Evolutionary conservation across 2,329 filamentous ascomycete species (phyloP).

Genomic region (Aspergillus chevalieri): DNA sequence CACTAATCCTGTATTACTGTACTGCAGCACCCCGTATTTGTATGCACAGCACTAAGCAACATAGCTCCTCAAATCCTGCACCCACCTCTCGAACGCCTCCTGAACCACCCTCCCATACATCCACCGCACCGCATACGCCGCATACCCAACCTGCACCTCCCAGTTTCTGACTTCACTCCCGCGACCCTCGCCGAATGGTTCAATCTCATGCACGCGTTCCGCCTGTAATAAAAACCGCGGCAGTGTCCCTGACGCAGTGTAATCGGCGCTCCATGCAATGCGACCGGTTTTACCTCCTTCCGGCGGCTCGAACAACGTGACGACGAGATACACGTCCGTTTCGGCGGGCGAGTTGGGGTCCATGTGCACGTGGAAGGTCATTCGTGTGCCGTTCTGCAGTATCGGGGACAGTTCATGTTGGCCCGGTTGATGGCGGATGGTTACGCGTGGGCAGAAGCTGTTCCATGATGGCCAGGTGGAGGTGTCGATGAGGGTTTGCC

Average conservation of each 20-base stretch:
- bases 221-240: slow-evolving; percentile 33
- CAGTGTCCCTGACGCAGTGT: slow-evolving; percentile 22
- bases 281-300: slow-evolving; percentile 14
- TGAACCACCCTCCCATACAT: slow-evolving; percentile 34
- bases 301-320: slow-evolving; percentile 30
- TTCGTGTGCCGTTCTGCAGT: slow-evolving; percentile 35
- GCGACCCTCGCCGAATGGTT: slow-evolving; percentile 15
- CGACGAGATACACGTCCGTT: slow-evolving; percentile 21
- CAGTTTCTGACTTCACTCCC: slow-evolving; percentile 37
- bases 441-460: slow-evolving; percentile 40
- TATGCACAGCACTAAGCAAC: slow-evolving; percentile 9
- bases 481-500: slow-evolving; percentile 39
- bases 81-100: slow-evolving; percentile 37
- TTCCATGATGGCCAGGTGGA: slow-evolving; percentile 46
- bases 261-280: slow-evolving; percentile 26
- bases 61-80: slow-evolving; percentile 35
- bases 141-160: slow-evolving; percentile 40
- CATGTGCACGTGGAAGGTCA: slow-evolving; percentile 42
- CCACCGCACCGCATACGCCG: slow-evolving; percentile 38
- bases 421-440: slow-evolving; percentile 39
- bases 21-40: too few relatives aligned
- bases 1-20: too few relatives aligned
- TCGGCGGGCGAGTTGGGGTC: slow-evolving; percentile 23
- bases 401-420: slow-evolving; percentile 15
- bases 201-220: slow-evolving; percentile 45